A percentile compares a stretch with the other conserved stretches of the same genome.
phyloP scores from a whole-genome alignment of 176 grass and related monocot species.

The Carex cristatella region DNA sequence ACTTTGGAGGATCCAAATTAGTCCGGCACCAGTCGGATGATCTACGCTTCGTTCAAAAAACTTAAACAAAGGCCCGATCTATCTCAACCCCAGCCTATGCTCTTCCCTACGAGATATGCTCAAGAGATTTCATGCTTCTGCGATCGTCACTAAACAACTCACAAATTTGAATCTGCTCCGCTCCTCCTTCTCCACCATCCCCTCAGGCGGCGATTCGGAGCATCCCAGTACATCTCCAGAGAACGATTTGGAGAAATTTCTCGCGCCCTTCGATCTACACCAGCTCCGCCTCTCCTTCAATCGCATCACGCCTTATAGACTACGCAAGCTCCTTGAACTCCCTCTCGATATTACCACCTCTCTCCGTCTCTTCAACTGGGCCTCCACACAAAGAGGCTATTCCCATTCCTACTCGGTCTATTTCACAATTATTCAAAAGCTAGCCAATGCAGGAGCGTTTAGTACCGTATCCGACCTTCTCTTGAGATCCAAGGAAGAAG shows the following conservation, averaged over 20 bases:
- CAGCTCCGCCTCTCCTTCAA: slow-evolving; percentile 50
- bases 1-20: not conserved
- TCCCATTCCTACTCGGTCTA: slow-evolving; percentile 45
- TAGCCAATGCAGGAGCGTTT: slow-evolving; percentile 39
- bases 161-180: not conserved
- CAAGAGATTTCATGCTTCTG: slow-evolving; percentile 8
- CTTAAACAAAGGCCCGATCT: not conserved
- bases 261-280: slow-evolving; percentile 72
- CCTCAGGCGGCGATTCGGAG: not conserved
- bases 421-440: slow-evolving; percentile 37
- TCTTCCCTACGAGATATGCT: not conserved
- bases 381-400: slow-evolving; percentile 40
- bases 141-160: slow-evolving; percentile 12
- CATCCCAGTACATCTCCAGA: not conserved
- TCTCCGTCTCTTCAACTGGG: slow-evolving; percentile 76
- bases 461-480: slow-evolving; percentile 38
- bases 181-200: not conserved
- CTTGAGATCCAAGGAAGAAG: slow-evolving; percentile 22
- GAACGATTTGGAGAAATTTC: slow-evolving; percentile 59
- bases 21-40: not conserved
- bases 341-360: slow-evolving; percentile 56
- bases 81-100: not conserved
- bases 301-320: slow-evolving; percentile 41
- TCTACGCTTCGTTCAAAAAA: not conserved
- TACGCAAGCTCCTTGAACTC: slow-evolving; percentile 35